Evolutionary conservation across 2,329 filamentous ascomycete species (phyloP), one percentile per base, ranked within the genome.

Genomic region (Bertia moriformis): DNA sequence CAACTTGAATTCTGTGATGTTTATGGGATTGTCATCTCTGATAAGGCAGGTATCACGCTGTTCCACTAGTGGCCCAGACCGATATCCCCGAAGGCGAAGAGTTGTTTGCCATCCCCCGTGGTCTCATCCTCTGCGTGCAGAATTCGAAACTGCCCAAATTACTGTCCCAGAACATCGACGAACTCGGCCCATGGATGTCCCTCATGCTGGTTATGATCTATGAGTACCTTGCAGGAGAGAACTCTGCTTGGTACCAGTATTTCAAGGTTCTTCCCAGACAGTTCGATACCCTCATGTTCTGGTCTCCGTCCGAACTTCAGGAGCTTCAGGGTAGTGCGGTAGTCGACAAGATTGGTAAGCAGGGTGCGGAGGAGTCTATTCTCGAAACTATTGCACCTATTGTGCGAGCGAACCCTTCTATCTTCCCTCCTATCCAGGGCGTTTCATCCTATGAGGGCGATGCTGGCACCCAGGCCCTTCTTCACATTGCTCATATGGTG

Each of bases 281-380:
- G 1, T 94, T 94, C 51, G 74, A 91, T 54, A 93, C 85, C 2
- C 70, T 89, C 46, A 94, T 95, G 83, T 94, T 88, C 60, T 95
- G 88, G 88, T 64, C 71, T 2, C 62, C 69, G 1, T 60, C 64
- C 1, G 86, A 94, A 54, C 65, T 94, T 2, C 59, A 63, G 1
- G 67, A 80, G 49, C 70, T 94, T 5, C 79, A 89, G 58, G 83
- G 79, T 14, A 88, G 83, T 51, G 73, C 83, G 1, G 73, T 91
- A n/a, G 55, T 78, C 3, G 60, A 70, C 44, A 89, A 87, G 54
- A 81, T 94, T 45, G 87, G 86, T 37, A 83, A 75, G 46, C 63
- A 71, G 3, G 66, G 72, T 40, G 85, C 86, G 2, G 78, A 93
- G 43, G 59, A 69, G 32, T 76, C 75, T 55, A 87, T 93, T 51